A percentile compares a stretch with the other conserved stretches of the same genome.
Evolutionary conservation across 257 asterid species (phyloP).

Genomic region (Fraxinus americana): DNA sequence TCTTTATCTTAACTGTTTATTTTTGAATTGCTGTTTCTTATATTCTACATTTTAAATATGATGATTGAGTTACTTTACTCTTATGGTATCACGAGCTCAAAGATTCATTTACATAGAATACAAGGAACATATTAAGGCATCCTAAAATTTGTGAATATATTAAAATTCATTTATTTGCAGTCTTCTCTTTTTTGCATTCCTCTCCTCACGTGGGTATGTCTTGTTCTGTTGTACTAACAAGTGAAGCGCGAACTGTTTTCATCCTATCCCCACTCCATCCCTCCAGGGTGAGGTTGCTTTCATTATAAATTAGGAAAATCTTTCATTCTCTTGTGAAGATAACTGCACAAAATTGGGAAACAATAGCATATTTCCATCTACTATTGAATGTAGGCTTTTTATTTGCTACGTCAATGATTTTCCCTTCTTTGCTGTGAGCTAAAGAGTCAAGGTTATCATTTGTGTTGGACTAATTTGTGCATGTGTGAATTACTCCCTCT

Average conservation of each 20-base stretch:
- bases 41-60: constrained; percentile 4
- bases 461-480: neutral
- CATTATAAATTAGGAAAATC: neutral
- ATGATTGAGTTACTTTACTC: constrained; percentile 11
- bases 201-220: neutral
- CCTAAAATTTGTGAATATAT: neutral
- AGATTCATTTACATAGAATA: neutral
- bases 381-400: neutral
- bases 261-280: neutral
- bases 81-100: constrained; percentile 2
- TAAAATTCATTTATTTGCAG: neutral
- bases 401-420: neutral
- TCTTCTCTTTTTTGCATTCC: neutral
- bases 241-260: neutral
- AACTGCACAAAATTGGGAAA: neutral
- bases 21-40: neutral
- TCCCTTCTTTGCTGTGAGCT: neutral
- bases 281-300: neutral
- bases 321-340: neutral
- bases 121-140: neutral
- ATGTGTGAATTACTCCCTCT: neutral
- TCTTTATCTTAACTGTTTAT: neutral
- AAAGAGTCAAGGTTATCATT: neutral
- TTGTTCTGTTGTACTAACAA: neutral
- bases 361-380: neutral